Percentiles rank a stretch among this genome's conserved stretches.
phyloP scores from a whole-genome alignment of 2,329 filamentous ascomycete species.

The Fusarium beomiforme region DNA sequence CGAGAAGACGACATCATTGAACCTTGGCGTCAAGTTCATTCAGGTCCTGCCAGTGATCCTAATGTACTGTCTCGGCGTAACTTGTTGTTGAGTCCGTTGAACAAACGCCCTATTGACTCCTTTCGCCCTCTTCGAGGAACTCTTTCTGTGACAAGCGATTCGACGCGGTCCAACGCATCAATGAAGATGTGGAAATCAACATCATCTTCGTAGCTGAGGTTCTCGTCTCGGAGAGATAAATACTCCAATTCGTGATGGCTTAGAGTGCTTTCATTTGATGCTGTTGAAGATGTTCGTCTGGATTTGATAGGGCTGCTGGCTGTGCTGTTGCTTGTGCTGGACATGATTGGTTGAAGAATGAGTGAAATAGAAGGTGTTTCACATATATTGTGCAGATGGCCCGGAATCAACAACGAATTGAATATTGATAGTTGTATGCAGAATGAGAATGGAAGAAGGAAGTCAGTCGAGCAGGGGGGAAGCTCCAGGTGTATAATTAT shows the following conservation, averaged over 20 bases:
- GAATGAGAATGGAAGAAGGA: conserved; percentile 1
- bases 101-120: conserved; percentile 33
- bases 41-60: conserved; percentile 4
- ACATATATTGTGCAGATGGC: neutral
- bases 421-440: neutral
- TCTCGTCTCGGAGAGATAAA: conserved; percentile 35
- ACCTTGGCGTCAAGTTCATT: conserved; percentile 2
- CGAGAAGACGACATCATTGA: conserved; percentile 2
- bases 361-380: neutral
- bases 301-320: conserved; percentile 25
- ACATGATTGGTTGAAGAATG: conserved; percentile 21
- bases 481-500: conserved; percentile 16
- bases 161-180: conserved; percentile 39
- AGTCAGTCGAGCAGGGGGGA: conserved; percentile 14
- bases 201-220: conserved; percentile 41
- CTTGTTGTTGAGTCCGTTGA: conserved; percentile 26
- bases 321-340: conserved; percentile 11
- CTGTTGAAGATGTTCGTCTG: conserved; percentile 30
- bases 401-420: neutral
- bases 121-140: conserved; percentile 18
- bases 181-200: conserved; percentile 42
- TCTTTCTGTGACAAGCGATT: conserved; percentile 35
- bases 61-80: conserved; percentile 29
- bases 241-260: conserved; percentile 38
- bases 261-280: conserved; percentile 32